A percentile compares a stretch with the other conserved stretches of the same genome.
Conservation (phyloP, 208 protist species). For the Kentomonas sorsogonicus region DNA sequence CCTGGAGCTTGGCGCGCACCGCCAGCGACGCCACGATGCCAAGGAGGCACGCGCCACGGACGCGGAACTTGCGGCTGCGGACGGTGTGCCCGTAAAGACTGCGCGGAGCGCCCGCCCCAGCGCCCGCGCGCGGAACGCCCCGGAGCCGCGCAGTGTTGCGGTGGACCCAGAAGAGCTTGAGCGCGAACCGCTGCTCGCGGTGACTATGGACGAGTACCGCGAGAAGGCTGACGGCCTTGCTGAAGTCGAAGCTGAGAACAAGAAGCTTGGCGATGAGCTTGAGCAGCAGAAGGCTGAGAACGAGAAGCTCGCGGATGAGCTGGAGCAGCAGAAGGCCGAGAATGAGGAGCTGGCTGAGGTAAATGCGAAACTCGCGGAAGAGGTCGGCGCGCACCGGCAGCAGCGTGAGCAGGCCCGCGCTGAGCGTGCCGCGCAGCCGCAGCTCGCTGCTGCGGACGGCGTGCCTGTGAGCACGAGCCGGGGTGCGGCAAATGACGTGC, state of each 20-base stretch:
- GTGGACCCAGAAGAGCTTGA: slow-evolving; percentile 10
- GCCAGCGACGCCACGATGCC: slow-evolving; percentile 20
- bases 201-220: slow-evolving; percentile 26
- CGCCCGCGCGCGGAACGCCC: not conserved
- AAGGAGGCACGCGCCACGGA: slow-evolving; percentile 20
- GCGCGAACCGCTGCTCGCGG: slow-evolving; percentile 18
- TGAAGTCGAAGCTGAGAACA: slow-evolving; percentile 13
- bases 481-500: not conserved
- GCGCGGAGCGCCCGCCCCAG: not conserved
- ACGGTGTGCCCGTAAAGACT: slow-evolving; percentile 7
- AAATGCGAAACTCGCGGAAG: too few relatives aligned
- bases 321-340: slow-evolving; percentile 21
- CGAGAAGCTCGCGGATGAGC: slow-evolving; percentile 23
- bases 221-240: slow-evolving; percentile 2
- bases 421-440: too few relatives aligned
- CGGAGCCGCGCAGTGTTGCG: not conserved
- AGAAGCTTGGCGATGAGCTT: slow-evolving; percentile 19
- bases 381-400: too few relatives aligned
- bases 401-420: too few relatives aligned
- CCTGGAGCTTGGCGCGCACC: slow-evolving; percentile 19
- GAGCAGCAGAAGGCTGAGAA: slow-evolving; percentile 17
- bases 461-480: too few relatives aligned
- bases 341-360: slow-evolving; percentile 4
- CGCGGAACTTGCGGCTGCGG: slow-evolving; percentile 13
- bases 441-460: too few relatives aligned